These are phyloP conservation scores for Fraxinus xanthoxyloides DNA, from an alignment of 305 asterid species.

Conservation along the genomic window DNA sequence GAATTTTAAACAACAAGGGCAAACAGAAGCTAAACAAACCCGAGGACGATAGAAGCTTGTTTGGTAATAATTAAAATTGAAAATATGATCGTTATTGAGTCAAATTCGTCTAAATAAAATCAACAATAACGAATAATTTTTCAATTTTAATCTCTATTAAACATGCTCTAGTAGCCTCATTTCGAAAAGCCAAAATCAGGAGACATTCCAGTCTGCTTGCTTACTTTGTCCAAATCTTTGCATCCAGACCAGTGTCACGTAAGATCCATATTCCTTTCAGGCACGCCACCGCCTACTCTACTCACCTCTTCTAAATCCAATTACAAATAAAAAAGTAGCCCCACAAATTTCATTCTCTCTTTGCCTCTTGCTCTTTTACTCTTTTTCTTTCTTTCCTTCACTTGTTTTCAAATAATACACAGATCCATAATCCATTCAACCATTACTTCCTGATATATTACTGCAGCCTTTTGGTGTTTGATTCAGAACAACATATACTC, in stretches of 20 bases:
- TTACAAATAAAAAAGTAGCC: background rate
- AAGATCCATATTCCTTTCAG: background rate
- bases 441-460: background rate
- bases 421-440: background rate
- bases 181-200: conserved; percentile 1
- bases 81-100: no score
- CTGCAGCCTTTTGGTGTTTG: background rate
- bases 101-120: no score
- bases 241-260: conserved; percentile 12
- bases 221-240: background rate
- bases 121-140: no score
- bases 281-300: no score
- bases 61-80: no score
- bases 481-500: background rate
- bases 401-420: background rate
- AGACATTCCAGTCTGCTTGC: background rate
- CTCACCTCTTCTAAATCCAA: background rate
- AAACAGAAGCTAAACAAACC: no score
- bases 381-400: background rate
- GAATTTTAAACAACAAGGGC: no score
- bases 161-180: no score
- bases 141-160: no score
- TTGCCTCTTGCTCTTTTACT: background rate
- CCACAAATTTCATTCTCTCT: background rate
- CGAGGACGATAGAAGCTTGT: no score